Base-by-base conservation (phyloP, 345 rosid genomes). In the Sonneratia alba region DNA sequence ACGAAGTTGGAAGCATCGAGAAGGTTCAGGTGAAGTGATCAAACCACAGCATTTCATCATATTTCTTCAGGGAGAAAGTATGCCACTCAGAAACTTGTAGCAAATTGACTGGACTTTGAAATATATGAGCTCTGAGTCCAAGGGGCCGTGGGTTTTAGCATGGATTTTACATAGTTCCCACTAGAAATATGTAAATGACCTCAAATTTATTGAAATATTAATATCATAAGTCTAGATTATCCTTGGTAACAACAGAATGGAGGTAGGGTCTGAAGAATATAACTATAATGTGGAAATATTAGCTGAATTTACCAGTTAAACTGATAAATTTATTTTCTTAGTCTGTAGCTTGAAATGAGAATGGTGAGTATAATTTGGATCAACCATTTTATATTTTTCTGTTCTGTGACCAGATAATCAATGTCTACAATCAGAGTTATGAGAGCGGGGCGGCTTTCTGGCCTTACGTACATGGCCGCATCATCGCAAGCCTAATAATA, bases 381-480 rank as follows among this genome's bases (percentile, higher is more conserved):
- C n/a, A 34, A n/a, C 27, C 34, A 7, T 57, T 21, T 57, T 47
- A 47, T 47, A 13, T 47, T 8, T 47, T 34, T 27, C 24, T 27
- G 66, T 27, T 73, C 51, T 67, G 69, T 73, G 16, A 59, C 85
- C 89, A 95, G 99, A 84, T 95, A 62, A 85, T 95, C 53, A 95
- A 92, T 75, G 99, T 95, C 67, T 95, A 92, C 86, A 83, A 89
- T 74, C 99, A 91, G 79, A 87, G 80, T 47, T 95, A 95, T 34
- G 99, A 95, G 81, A 92, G 99, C 73, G 93, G 89, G 55, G 98
- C 90, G 43, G 99, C 99, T 15, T 95, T 95, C 81, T 95, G 99
- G 99, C 99, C 99, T 0, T 98, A 95, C 36, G 88, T 95, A 72
- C 97, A 92, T 75, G 86, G 87, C 73, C 88, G 98, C 69, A 89